phyloP scores from a whole-genome alignment of 2,329 filamentous ascomycete genomes.

The Cylindrodendrum hubeiense region DNA sequence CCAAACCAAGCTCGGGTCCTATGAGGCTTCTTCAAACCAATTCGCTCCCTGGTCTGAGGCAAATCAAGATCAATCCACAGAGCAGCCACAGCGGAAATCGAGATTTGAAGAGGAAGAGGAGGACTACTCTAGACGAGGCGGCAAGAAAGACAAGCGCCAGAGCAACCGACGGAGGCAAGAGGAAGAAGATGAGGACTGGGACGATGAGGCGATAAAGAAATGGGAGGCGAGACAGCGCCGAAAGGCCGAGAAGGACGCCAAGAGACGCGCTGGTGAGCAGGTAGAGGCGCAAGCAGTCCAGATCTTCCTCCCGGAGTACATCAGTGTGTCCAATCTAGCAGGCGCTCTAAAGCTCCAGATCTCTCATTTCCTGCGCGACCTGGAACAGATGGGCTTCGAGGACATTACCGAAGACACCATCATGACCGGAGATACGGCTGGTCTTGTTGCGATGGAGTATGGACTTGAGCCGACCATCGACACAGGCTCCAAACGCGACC shows the following conservation, averaged over 20 bases:
- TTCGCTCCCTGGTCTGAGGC: slow-evolving; percentile 8
- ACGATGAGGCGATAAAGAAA: slow-evolving; percentile 52
- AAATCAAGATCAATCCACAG: slow-evolving; percentile 20
- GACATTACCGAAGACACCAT: slow-evolving; percentile 86
- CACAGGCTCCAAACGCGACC: slow-evolving; percentile 73
- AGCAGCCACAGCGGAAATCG: slow-evolving; percentile 44
- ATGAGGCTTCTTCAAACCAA: background rate
- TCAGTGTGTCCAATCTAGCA: slow-evolving; percentile 87
- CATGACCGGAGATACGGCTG: slow-evolving; percentile 90
- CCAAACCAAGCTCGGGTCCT: background rate
- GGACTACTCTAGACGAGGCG: slow-evolving; percentile 23
- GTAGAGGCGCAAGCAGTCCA: slow-evolving; percentile 60
- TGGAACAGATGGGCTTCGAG: slow-evolving; percentile 91
- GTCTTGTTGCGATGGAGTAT: slow-evolving; percentile 91
- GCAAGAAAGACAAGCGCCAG: slow-evolving; percentile 43
- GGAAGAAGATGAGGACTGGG: slow-evolving; percentile 52
- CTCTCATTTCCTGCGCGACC: slow-evolving; percentile 78
- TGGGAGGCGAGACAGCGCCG: slow-evolving; percentile 55
- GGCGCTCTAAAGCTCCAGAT: slow-evolving; percentile 78
- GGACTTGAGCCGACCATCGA: slow-evolving; percentile 89
- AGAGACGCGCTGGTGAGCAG: slow-evolving; percentile 54
- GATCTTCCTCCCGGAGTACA: slow-evolving; percentile 89
- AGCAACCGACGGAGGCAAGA: slow-evolving; percentile 37
- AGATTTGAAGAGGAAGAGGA: slow-evolving; percentile 48
- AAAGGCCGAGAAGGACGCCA: slow-evolving; percentile 58